Evolutionary conservation across 164 flowering plant species (phyloP), one percentile per base, ranked within the genome.

Genomic region (Magnolia sinica): DNA sequence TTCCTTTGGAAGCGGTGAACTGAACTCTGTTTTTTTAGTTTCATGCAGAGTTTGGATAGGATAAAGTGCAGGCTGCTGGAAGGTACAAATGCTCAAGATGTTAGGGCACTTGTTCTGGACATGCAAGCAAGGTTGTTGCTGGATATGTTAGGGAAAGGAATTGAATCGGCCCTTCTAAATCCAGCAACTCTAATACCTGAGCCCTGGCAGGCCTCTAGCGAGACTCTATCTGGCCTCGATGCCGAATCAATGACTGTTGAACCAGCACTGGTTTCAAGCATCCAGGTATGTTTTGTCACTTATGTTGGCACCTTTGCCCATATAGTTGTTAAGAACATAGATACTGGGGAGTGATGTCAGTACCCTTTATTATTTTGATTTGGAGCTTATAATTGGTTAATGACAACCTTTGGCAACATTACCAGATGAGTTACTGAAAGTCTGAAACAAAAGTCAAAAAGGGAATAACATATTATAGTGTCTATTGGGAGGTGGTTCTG

Each of bases 141-240:
- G 79, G 99, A 96, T 87, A 96, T 96, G 99, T 84, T 96, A 49
- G 98, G 99, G 19, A 96, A 94, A 84, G 99, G 99, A 79, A 96
- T 96, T 81, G 99, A 96, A 81, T 93, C 98, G 63, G 98, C 99
- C 73, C 83, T 96, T 70, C 81, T 93, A 75, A 91, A 93, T 84
- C 99, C 99, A 81, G 88, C 97, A 61, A 91, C 95, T 68, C 78
- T 96, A 68, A 88, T 94, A 73, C 69, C 91, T 71, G 98, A 96
- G 79, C 98, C 98, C 67, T 96, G 99, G 99, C 98, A 83, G 61
- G 97, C 90, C 66, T 84, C 98, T 78, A 87, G 89, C 73, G 98
- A 92, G 81, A 93, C 85, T 51, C 80, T 96, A 75, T 77, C 89
- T 64, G 74, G 87, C 78, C 90, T 94, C 82, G 97, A 92, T 78